Evolutionary conservation across 345 rosid genomes (phyloP).

Genomic region (Geranium rotundifolium): DNA sequence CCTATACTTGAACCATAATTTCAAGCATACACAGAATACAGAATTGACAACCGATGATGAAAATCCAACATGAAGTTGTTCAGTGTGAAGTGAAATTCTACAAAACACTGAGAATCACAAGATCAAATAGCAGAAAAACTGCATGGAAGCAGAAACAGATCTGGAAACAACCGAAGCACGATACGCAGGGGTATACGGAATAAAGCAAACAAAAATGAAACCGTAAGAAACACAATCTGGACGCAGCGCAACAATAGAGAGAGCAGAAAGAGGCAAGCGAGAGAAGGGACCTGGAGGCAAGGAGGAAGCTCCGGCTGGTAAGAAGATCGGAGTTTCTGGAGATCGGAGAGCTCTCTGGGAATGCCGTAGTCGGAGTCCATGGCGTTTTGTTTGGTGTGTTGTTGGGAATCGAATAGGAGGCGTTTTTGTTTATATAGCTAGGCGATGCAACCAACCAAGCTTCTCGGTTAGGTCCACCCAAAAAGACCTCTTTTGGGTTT

Average conservation of each 20-base stretch:
- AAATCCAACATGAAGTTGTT: not conserved
- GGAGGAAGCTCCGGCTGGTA: constrained; percentile 87
- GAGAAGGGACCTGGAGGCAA: constrained; percentile 61
- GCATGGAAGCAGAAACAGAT: not conserved
- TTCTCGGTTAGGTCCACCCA: not conserved
- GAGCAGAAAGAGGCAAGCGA: not conserved
- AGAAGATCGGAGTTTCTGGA: constrained; percentile 70
- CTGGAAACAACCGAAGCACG: not conserved
- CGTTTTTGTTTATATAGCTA: not conserved
- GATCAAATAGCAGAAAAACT: not conserved
- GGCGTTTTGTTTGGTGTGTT: not conserved
- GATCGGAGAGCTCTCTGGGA: constrained; percentile 84
- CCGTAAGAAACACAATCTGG: not conserved
- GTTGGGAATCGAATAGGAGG: not conserved
- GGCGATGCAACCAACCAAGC: not conserved
- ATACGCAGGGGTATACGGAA: not conserved
- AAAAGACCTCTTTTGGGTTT: no score
- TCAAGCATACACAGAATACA: not conserved
- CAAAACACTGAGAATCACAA: not conserved
- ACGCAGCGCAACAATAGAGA: not conserved
- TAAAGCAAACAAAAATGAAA: not conserved
- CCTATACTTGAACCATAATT: not conserved
- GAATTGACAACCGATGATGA: not conserved
- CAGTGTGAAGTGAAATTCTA: not conserved
- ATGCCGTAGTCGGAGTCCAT: constrained; percentile 95